Evolutionary conservation across 2,329 filamentous ascomycete species (phyloP).

Genomic region (Stemphylium lycopersici): DNA sequence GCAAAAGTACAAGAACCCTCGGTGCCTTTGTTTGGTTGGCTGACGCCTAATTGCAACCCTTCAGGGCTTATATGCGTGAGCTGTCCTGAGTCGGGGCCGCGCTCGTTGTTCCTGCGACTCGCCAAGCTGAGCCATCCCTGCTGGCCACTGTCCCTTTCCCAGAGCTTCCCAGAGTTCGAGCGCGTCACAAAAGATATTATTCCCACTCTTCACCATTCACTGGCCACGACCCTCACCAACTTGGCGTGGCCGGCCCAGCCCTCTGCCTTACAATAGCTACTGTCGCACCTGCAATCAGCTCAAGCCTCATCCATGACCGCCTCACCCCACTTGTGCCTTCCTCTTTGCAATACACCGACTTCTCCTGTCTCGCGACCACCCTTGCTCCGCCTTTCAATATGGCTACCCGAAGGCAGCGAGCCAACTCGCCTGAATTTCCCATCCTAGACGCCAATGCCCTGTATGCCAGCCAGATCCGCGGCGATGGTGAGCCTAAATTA

Average conservation of each 20-base stretch:
- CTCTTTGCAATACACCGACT: conserved; percentile 31
- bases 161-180: conserved; percentile 29
- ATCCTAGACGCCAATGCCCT: conserved; percentile 63
- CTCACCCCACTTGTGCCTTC: conserved; percentile 34
- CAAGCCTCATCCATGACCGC: conserved; percentile 34
- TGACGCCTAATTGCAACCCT: conserved; percentile 6
- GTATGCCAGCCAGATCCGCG: conserved; percentile 64
- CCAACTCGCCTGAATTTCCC: conserved; percentile 57
- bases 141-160: conserved; percentile 22
- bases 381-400: conserved; percentile 36
- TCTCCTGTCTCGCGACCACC: conserved; percentile 40
- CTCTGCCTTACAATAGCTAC: conserved; percentile 10
- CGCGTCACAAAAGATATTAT: conserved; percentile 38
- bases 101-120: conserved; percentile 26
- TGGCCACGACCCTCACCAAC: conserved; percentile 33
- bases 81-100: conserved; percentile 20
- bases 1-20: conserved; percentile 7
- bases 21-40: conserved; percentile 8
- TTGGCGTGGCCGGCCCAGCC: conserved; percentile 31
- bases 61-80: conserved; percentile 4
- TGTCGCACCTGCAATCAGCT: conserved; percentile 10
- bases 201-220: conserved; percentile 30
- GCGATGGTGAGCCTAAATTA: conserved; percentile 63
- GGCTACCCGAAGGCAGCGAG: conserved; percentile 39
- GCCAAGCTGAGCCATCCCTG: conserved; percentile 23